phyloP scores from a whole-genome alignment of 164 flowering plant genomes.

The Pachysandra terminalis region DNA sequence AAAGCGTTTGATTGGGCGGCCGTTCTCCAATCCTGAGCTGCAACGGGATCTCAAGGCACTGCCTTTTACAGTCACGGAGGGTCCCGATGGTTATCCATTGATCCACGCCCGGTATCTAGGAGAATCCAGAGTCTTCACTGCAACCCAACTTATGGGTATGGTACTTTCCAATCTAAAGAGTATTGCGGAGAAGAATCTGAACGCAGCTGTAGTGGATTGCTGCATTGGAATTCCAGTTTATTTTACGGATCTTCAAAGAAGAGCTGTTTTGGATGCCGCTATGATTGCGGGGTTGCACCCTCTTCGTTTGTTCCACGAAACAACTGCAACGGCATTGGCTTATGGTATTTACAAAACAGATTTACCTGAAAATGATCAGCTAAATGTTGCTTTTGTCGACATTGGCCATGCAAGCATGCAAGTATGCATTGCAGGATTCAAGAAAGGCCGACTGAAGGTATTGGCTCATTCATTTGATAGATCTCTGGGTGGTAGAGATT shows the following conservation, averaged over 20 bases:
- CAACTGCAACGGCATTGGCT: constrained; percentile 68
- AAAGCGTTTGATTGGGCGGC: constrained; percentile 72
- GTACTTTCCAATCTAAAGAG: constrained; percentile 73
- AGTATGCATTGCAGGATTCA: constrained; percentile 63
- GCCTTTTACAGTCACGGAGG: constrained; percentile 76
- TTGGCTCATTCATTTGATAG: constrained; percentile 55
- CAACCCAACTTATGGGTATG: constrained; percentile 87
- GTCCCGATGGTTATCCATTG: constrained; percentile 86
- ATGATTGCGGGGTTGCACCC: constrained; percentile 70
- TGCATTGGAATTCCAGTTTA: constrained; percentile 70
- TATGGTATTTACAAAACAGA: constrained; percentile 75
- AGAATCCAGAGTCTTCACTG: constrained; percentile 62
- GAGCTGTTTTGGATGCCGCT: constrained; percentile 72
- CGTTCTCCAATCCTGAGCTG: constrained; percentile 77
- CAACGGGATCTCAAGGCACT: constrained; percentile 69
- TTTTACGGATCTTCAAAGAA: constrained; percentile 70
- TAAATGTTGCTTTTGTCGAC: constrained; percentile 64
- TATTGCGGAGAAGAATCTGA: constrained; percentile 66
- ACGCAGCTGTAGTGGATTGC: constrained; percentile 72
- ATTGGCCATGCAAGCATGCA: constrained; percentile 67
- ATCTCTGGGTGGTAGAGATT: constrained; percentile 59
- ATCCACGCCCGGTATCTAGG: constrained; percentile 76
- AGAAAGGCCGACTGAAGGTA: constrained; percentile 62
- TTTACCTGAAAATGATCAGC: constrained; percentile 51
- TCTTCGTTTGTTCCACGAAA: constrained; percentile 57